These are phyloP conservation scores for Candida maltosa DNA, from an alignment of 805 yeast species.

Conservation along the genomic window DNA sequence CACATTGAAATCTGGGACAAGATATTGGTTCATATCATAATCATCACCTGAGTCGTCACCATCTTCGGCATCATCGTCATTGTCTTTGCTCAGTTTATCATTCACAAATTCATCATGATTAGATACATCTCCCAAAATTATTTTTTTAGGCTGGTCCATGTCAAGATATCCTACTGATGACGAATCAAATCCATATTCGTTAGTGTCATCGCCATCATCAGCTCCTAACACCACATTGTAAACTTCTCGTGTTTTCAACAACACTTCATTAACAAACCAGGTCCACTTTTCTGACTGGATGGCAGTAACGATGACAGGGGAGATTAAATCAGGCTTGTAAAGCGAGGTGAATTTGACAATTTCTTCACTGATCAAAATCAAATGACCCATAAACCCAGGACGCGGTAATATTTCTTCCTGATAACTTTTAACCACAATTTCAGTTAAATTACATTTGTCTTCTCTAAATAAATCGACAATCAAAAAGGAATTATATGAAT, in stretches of 20 bases:
- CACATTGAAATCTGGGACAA: conserved; percentile 14
- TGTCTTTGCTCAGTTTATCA: conserved; percentile 17
- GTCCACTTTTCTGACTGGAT: conserved; percentile 49
- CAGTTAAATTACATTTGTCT: conserved; percentile 21
- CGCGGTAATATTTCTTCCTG: conserved; percentile 46
- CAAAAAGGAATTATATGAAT: conserved; percentile 69
- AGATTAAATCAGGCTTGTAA: conserved; percentile 57
- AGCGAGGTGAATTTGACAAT: conserved; percentile 81
- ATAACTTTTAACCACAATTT: conserved; percentile 23
- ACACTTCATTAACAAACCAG: conserved; percentile 45
- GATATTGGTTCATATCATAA: conserved; percentile 15
- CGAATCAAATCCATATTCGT: conserved; percentile 24
- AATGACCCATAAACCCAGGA: conserved; percentile 96
- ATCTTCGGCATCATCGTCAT: conserved; percentile 13
- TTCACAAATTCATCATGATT: conserved; percentile 32
- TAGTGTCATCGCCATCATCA: conserved; percentile 14
- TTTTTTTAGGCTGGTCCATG: conserved; percentile 25
- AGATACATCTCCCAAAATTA: conserved; percentile 32
- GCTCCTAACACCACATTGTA: conserved; percentile 58
- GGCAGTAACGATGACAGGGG: conserved; percentile 49
- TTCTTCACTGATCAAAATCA: conserved; percentile 91
- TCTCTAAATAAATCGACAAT: conserved; percentile 27
- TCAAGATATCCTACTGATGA: conserved; percentile 39
- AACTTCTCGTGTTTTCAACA: conserved; percentile 51
- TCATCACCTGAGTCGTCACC: conserved; percentile 19